phyloP scores from a whole-genome alignment of 2,329 filamentous ascomycete genomes.

The Bisporella sp. region DNA sequence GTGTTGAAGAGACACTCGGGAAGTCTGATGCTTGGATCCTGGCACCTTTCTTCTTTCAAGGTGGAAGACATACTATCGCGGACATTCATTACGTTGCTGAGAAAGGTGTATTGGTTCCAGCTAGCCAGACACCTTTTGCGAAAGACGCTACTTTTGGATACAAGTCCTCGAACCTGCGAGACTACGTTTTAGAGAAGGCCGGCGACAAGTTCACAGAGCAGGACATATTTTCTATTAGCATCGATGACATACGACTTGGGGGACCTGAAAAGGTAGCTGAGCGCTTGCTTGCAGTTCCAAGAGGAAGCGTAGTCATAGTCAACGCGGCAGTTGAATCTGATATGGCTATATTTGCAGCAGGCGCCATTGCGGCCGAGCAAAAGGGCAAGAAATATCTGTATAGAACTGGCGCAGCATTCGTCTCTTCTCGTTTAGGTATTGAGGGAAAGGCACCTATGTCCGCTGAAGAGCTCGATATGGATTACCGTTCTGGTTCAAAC shows the following conservation, averaged over 20 bases:
- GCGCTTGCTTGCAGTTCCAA: conserved; percentile 31
- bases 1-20: conserved; percentile 42
- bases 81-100: conserved; percentile 53
- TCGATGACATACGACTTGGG: conserved; percentile 41
- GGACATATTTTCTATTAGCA: conserved; percentile 28
- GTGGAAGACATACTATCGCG: conserved; percentile 48
- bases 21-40: conserved; percentile 45
- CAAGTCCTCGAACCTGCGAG: conserved; percentile 42
- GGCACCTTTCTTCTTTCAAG: conserved; percentile 53
- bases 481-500: conserved; percentile 4
- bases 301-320: conserved; percentile 37
- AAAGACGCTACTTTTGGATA: conserved; percentile 52
- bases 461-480: too few species aligned
- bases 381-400: too few species aligned
- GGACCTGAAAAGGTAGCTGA: conserved; percentile 36
- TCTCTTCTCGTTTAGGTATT: conserved; percentile 36
- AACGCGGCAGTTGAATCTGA: conserved; percentile 48
- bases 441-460: too few species aligned
- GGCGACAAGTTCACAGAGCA: conserved; percentile 28
- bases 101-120: conserved; percentile 40
- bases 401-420: conserved; percentile 35
- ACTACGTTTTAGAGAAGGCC: conserved; percentile 49
- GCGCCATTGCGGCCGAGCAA: conserved; percentile 29
- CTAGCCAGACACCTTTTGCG: conserved; percentile 47
- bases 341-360: conserved; percentile 47